Conservation (phyloP, 2,329 filamentous ascomycete species). For the Penicillium olsonii region DNA sequence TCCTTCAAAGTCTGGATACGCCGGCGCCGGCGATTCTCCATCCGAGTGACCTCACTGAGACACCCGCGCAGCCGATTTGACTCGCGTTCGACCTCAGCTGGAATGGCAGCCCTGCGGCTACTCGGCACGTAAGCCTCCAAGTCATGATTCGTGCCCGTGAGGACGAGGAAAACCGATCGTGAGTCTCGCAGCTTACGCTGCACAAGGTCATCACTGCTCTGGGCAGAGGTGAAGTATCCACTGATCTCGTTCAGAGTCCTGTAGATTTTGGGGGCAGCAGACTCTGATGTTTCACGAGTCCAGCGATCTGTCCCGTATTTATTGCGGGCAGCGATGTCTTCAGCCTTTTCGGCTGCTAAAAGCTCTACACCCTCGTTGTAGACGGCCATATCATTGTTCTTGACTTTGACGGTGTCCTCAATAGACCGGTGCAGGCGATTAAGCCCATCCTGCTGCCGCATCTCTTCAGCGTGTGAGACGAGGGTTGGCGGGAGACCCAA, state of each 20-base stretch:
- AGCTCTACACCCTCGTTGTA: slow-evolving; percentile 83
- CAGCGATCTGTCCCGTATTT: slow-evolving; percentile 89
- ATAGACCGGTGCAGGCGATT: slow-evolving; percentile 76
- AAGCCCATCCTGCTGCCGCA: slow-evolving; percentile 85
- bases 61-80: slow-evolving; percentile 74
- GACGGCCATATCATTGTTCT: slow-evolving; percentile 71
- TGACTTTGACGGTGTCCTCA: slow-evolving; percentile 87
- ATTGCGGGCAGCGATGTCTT: slow-evolving; percentile 73
- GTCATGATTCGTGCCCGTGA: slow-evolving; percentile 76
- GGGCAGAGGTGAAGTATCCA: slow-evolving; percentile 76
- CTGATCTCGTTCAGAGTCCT: slow-evolving; percentile 75
- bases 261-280: slow-evolving; percentile 73
- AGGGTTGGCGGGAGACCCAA: slow-evolving; percentile 83
- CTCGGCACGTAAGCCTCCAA: slow-evolving; percentile 89
- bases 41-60: slow-evolving; percentile 79
- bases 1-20: slow-evolving; percentile 77
- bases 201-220: slow-evolving; percentile 68
- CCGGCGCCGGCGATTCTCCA: slow-evolving; percentile 77
- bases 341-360: slow-evolving; percentile 75
- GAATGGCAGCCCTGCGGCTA: slow-evolving; percentile 75
- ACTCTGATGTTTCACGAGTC: slow-evolving; percentile 68
- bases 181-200: slow-evolving; percentile 76
- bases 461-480: slow-evolving; percentile 88
- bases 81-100: slow-evolving; percentile 76
- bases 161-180: slow-evolving; percentile 71